phyloP scores from a whole-genome alignment of 768 basidiomycete genomes.

The Auricularia heimuer region DNA sequence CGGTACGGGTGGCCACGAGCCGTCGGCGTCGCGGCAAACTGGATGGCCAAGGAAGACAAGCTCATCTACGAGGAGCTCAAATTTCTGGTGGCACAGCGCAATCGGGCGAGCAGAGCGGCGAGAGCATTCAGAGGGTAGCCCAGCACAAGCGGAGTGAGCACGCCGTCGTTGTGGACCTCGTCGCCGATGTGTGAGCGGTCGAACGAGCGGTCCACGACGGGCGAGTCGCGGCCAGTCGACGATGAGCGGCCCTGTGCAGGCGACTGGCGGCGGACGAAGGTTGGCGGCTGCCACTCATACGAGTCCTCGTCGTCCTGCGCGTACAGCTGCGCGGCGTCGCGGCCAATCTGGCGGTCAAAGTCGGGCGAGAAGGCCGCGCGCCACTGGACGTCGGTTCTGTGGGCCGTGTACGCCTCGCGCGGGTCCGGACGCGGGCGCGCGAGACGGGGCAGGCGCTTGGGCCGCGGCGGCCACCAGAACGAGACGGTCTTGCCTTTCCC shows the following conservation, averaged over 20 bases:
- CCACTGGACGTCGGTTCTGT: constrained; percentile 30
- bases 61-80: constrained; percentile 86
- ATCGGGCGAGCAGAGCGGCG: constrained; percentile 65
- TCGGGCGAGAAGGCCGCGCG: constrained; percentile 10
- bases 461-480: constrained; percentile 77
- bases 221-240: background rate
- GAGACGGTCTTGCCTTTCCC: constrained; percentile 71
- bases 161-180: background rate
- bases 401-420: constrained; percentile 35
- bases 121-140: constrained; percentile 76
- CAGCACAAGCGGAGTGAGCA: constrained; percentile 36
- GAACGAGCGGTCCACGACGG: background rate
- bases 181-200: background rate
- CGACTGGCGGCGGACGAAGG: background rate
- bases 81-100: constrained; percentile 85
- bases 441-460: constrained; percentile 53
- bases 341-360: background rate
- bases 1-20: constrained; percentile 42
- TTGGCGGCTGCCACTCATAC: background rate
- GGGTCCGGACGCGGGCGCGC: constrained; percentile 54
- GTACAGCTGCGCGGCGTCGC: background rate
- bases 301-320: background rate
- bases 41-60: constrained; percentile 93
- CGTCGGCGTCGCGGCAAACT: constrained; percentile 67
- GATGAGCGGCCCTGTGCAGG: background rate